phyloP scores from a whole-genome alignment of 257 asterid genomes.

The Solanum rostratum region DNA sequence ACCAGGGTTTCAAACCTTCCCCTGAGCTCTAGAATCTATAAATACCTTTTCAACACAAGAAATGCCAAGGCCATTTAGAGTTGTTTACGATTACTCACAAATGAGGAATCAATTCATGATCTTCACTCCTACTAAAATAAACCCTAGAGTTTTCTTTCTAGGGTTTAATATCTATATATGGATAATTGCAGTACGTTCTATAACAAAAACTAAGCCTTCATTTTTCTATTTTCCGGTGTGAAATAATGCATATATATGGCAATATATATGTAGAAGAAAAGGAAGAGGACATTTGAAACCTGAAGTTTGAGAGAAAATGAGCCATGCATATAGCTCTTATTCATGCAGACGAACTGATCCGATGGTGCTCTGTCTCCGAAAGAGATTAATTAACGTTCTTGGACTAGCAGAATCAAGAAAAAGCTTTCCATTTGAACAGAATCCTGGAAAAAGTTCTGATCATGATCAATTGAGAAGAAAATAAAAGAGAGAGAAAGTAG shows the following conservation, averaged over 20 bases:
- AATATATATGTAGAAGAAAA: neutral
- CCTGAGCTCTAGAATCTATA: too few relatives aligned
- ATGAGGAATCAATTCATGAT: neutral
- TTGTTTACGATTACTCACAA: neutral
- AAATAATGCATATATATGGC: too few relatives aligned
- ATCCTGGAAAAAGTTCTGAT: neutral
- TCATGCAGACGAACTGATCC: neutral
- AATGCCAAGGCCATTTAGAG: too few relatives aligned
- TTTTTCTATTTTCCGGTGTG: neutral
- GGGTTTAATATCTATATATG: neutral
- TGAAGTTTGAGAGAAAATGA: neutral
- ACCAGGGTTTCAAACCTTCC: too few relatives aligned
- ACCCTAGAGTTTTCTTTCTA: neutral
- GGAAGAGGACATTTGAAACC: neutral
- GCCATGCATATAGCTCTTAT: neutral
- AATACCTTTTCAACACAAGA: too few relatives aligned
- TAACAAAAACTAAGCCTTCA: neutral
- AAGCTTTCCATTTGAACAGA: neutral
- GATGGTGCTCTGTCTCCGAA: neutral
- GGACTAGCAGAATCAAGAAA: neutral
- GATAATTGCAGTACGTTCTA: neutral
- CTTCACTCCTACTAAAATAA: neutral
- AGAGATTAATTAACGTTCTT: neutral
- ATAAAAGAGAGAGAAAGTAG: neutral
- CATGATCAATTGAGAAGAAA: neutral